phyloP scores from a whole-genome alignment of 2,329 filamentous ascomycete species.

The Colletotrichum simmondsii region DNA sequence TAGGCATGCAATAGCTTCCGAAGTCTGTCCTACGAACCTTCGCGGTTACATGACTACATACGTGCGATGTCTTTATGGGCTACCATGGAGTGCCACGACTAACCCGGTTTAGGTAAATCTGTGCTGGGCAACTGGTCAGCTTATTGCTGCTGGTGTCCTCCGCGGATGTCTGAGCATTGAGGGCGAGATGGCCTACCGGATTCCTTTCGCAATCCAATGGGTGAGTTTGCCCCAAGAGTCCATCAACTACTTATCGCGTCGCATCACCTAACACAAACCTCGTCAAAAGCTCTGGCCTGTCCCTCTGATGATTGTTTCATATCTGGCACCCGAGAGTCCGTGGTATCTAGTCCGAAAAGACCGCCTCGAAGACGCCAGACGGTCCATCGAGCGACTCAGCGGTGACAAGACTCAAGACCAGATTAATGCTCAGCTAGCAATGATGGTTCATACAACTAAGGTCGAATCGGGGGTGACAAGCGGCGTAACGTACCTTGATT shows the following conservation, averaged over 20 bases:
- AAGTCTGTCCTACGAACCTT: constrained; percentile 54
- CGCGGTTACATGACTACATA: constrained; percentile 54
- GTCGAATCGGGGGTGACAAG: constrained; percentile 51
- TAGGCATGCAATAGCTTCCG: constrained; percentile 43
- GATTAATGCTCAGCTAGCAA: constrained; percentile 36
- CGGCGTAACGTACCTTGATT: constrained; percentile 57
- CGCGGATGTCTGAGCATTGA: constrained; percentile 46
- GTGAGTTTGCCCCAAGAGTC: constrained; percentile 2
- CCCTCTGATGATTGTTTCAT: constrained; percentile 48
- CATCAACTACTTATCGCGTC: not conserved
- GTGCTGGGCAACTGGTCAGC: constrained; percentile 54
- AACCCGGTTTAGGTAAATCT: constrained; percentile 47
- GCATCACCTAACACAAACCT: not conserved
- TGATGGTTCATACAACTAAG: constrained; percentile 47
- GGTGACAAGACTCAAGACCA: constrained; percentile 34
- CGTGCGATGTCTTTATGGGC: not conserved
- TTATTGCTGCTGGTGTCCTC: constrained; percentile 53
- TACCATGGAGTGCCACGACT: not conserved
- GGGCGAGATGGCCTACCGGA: constrained; percentile 50
- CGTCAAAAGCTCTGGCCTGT: constrained; percentile 44
- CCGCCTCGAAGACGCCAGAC: constrained; percentile 46
- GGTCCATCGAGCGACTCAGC: constrained; percentile 44
- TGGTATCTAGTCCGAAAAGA: constrained; percentile 55
- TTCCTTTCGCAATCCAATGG: constrained; percentile 55
- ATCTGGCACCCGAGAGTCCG: constrained; percentile 54